Evolutionary conservation across 495 filamentous ascomycete species (phyloP).

Genomic region (Clohesyomyces aquaticus): DNA sequence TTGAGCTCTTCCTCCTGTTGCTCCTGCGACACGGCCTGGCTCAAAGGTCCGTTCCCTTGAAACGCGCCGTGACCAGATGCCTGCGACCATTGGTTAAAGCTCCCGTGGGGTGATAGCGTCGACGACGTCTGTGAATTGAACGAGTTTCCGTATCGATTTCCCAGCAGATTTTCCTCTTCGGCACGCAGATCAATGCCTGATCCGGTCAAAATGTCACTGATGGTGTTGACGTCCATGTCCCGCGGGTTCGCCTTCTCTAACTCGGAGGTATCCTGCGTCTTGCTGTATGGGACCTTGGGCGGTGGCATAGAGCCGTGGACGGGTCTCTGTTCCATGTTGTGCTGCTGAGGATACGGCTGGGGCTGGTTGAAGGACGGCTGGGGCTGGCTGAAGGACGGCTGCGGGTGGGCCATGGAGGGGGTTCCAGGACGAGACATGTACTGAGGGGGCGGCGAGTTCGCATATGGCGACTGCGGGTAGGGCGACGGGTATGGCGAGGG

Average conservation of each 20-base stretch:
- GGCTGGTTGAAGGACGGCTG: slow-evolving; percentile 42
- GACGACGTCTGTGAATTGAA: slow-evolving; percentile 53
- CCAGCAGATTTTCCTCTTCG: slow-evolving; percentile 74
- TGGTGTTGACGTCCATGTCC: slow-evolving; percentile 65
- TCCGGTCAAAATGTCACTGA: slow-evolving; percentile 75
- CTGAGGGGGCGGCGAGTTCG: slow-evolving; percentile 37
- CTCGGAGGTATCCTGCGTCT: slow-evolving; percentile 41
- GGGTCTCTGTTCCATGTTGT: slow-evolving; percentile 45
- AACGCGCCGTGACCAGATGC: slow-evolving; percentile 52
- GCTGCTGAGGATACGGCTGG: slow-evolving; percentile 41
- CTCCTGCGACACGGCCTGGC: slow-evolving; percentile 54
- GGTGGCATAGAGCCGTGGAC: slow-evolving; percentile 74
- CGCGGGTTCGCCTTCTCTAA: slow-evolving; percentile 56
- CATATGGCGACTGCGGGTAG: slow-evolving; percentile 52
- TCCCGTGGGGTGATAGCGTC: slow-evolving; percentile 50
- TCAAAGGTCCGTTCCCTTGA: slow-evolving; percentile 63
- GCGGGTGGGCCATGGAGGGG: slow-evolving; percentile 39
- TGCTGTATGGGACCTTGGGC: slow-evolving; percentile 64
- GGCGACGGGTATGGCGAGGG: slow-evolving; percentile 54
- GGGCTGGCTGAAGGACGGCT: slow-evolving; percentile 39
- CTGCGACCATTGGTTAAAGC: slow-evolving; percentile 55
- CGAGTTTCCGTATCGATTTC: slow-evolving; percentile 52
- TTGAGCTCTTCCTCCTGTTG: slow-evolving; percentile 53
- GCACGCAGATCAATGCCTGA: slow-evolving; percentile 82
- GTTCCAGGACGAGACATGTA: slow-evolving; percentile 23